Conservation (phyloP, 257 asterid genomes). For the Scutellaria galericulata region DNA sequence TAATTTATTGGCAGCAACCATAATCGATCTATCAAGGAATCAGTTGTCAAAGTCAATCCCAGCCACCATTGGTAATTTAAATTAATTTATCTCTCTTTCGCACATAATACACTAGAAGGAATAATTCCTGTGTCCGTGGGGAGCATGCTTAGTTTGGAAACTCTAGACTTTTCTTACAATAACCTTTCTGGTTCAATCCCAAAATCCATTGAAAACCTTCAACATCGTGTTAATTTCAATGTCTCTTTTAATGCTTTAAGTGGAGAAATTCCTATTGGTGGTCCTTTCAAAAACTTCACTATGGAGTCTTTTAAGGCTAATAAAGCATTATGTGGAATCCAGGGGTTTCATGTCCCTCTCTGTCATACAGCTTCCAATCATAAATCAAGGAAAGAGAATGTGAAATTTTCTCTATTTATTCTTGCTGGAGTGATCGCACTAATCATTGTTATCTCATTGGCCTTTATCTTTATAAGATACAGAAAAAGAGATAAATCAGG, state of each 20-base stretch:
- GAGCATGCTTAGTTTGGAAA: slow-evolving; percentile 20
- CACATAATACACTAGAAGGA: background rate
- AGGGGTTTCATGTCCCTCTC: slow-evolving; percentile 28
- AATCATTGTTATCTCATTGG: no score
- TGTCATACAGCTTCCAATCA: slow-evolving; percentile 10
- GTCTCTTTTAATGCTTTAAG: slow-evolving; percentile 33
- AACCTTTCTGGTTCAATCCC: slow-evolving; percentile 33
- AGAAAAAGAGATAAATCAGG: no score
- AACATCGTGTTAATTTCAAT: background rate
- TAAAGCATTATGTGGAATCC: slow-evolving; percentile 28
- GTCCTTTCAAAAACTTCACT: slow-evolving; percentile 41
- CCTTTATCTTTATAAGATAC: no score
- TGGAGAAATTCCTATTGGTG: slow-evolving; percentile 38
- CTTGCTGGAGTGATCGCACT: no score
- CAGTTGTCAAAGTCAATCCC: slow-evolving; percentile 29
- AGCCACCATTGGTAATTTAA: background rate
- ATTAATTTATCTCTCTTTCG: background rate
- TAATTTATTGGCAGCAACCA: slow-evolving; percentile 13
- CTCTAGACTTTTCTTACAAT: slow-evolving; percentile 14
- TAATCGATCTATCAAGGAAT: slow-evolving; percentile 27
- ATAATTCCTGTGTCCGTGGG: slow-evolving; percentile 30
- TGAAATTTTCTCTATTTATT: no score
- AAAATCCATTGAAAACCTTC: slow-evolving; percentile 17
- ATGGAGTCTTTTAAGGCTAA: slow-evolving; percentile 22
- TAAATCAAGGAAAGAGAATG: no score